A percentile compares a stretch with the other conserved stretches of the same genome.
phyloP scores from a whole-genome alignment of 2,329 filamentous ascomycete species.

The Ilyonectria sp. region DNA sequence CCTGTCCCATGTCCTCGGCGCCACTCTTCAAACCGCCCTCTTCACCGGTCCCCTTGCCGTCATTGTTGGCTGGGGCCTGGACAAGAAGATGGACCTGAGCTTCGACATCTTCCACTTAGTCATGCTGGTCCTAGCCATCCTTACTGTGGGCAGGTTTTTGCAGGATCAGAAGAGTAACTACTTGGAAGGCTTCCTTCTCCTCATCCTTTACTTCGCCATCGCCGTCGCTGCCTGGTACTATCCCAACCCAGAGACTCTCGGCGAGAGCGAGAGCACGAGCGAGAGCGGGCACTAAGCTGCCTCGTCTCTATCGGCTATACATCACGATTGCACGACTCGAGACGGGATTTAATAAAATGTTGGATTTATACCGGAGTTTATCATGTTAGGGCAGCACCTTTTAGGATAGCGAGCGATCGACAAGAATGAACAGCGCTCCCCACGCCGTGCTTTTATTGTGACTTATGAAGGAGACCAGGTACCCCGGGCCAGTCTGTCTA shows the following conservation, averaged over 20 bases:
- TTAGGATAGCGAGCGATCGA: background rate
- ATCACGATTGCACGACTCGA: slow-evolving; percentile 3
- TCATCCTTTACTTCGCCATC: slow-evolving; percentile 76
- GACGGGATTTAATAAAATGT: background rate
- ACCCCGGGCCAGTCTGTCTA: background rate
- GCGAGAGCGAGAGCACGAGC: slow-evolving; percentile 13
- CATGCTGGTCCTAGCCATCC: slow-evolving; percentile 84
- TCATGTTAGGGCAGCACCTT: background rate
- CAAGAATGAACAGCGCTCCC: background rate
- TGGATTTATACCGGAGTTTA: slow-evolving; percentile 1
- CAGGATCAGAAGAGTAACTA: slow-evolving; percentile 93
- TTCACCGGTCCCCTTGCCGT: slow-evolving; percentile 89
- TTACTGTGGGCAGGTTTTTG: slow-evolving; percentile 90
- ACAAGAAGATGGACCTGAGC: slow-evolving; percentile 80
- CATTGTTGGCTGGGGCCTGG: slow-evolving; percentile 85
- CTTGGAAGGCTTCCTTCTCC: slow-evolving; percentile 86
- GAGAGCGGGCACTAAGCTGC: background rate
- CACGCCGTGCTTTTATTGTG: background rate
- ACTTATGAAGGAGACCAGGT: background rate
- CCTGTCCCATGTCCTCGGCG: slow-evolving; percentile 86
- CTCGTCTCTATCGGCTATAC: background rate
- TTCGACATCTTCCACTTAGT: slow-evolving; percentile 91
- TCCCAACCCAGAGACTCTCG: slow-evolving; percentile 54
- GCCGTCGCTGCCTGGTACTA: slow-evolving; percentile 72
- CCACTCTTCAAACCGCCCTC: slow-evolving; percentile 90